Base-by-base conservation (phyloP, 768 basidiomycete genomes). In the Chlorophyllum brunneum region DNA sequence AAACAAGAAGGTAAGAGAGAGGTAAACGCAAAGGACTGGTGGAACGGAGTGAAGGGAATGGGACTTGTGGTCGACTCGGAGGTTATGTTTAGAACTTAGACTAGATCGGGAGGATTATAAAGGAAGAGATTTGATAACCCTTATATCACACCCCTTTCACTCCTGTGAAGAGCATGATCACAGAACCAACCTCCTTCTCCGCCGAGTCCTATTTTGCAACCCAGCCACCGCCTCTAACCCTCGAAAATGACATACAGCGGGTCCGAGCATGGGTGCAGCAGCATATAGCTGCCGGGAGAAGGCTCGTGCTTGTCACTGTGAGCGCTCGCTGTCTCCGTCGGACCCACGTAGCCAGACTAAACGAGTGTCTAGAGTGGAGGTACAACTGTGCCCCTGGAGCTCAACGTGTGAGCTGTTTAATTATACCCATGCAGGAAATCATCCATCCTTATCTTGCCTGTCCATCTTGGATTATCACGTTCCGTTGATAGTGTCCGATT, bases 331-430 rank as follows among this genome's bases (percentile, higher is more conserved):
- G 11, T 18, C 33, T 48, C 44, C 31, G 6, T 48, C 9, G 38
- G 38, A 29, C 23, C 36, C 26, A 40, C 13, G 38, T 24, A 18
- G 40, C 23, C 6, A 27, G 41, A 13, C 44, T 37, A 38, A 51
- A 36, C 45, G 53, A 31, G 62, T 13, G 44, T 24, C 54, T 58
- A 98, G 97, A 98, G 95, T 66, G 97, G 95, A 50, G 95, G 97
- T 54, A 99, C 97, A 15, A 98, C 95, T 1, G 95, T 98, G 5
- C 95, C 95, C 2, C 73, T 99, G 54, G 97, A 99, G 75, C 89
- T 94, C 76, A 98, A 98, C 64, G 94, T 98, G 97, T 98, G 79
- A 84, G 95, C 76, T 52, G 54, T 63, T 65, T 52, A 59, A 54
- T 54, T 58, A 51, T 62, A 49, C 59, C 54, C 30, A 37, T 47